These are phyloP conservation scores for Stagonosporopsis vannaccii DNA, from an alignment of 2,329 filamentous ascomycete genomes.

Conservation along the genomic window DNA sequence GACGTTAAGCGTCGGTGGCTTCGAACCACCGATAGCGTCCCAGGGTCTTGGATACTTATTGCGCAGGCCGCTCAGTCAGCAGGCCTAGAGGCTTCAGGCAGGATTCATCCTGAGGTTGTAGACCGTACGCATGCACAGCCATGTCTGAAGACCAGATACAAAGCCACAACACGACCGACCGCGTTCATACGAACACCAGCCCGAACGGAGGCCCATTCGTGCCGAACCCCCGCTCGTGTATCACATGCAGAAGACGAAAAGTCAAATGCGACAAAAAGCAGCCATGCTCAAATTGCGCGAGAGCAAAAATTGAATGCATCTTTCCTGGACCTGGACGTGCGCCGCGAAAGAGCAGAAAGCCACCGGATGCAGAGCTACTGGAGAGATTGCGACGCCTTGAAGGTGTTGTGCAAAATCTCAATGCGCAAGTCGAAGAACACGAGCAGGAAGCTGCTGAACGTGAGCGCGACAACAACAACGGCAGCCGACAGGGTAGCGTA, in stretches of 20 bases:
- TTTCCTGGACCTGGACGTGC: constrained; percentile 78
- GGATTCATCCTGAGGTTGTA: background rate
- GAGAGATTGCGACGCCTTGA: constrained; percentile 76
- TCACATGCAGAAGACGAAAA: constrained; percentile 59
- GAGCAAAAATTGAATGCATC: constrained; percentile 73
- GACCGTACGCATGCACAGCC: background rate
- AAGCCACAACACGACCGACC: constrained; percentile 25
- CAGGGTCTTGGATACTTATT: constrained; percentile 7
- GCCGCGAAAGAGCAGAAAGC: constrained; percentile 71
- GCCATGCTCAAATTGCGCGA: constrained; percentile 77
- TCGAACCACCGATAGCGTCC: constrained; percentile 13
- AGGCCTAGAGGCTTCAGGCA: background rate
- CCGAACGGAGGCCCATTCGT: constrained; percentile 23
- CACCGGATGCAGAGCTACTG: constrained; percentile 74
- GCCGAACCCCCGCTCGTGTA: constrained; percentile 44
- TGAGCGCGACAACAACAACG: constrained; percentile 20
- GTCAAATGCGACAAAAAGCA: constrained; percentile 81
- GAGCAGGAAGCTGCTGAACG: constrained; percentile 44
- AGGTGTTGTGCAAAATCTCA: constrained; percentile 72
- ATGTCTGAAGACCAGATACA: constrained; percentile 39
- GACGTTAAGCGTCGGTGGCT: constrained; percentile 13
- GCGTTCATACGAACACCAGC: constrained; percentile 30
- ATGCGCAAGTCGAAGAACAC: constrained; percentile 50
- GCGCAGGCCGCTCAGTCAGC: constrained; percentile 5
- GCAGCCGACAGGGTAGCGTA: constrained; percentile 20